phyloP scores from a whole-genome alignment of 2,329 filamentous ascomycete genomes.

The Conoideocrella luteorostrata region DNA sequence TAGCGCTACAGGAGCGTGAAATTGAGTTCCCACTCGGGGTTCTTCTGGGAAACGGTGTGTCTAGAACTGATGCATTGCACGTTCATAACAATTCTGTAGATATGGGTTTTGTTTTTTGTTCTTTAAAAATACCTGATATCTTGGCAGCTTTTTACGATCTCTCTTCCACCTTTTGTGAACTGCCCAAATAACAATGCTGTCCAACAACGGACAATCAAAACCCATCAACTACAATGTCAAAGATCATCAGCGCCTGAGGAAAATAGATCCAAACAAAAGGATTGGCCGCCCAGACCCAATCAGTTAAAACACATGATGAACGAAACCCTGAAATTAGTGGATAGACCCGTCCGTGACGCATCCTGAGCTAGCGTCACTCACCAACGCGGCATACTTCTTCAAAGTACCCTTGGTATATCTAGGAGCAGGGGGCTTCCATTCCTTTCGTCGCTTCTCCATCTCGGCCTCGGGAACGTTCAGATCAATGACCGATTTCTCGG shows the following conservation, averaged over 20 bases:
- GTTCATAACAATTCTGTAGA: not conserved
- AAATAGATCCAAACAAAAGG: too few relatives aligned
- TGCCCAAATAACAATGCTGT: too few relatives aligned
- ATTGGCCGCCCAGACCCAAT: too few relatives aligned
- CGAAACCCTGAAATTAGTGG: slow-evolving; percentile 1
- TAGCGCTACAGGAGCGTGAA: slow-evolving; percentile 18
- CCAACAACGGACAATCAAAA: too few relatives aligned
- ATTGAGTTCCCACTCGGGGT: not conserved
- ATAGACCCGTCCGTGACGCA: slow-evolving; percentile 47
- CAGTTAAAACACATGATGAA: not conserved
- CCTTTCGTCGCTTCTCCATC: slow-evolving; percentile 47
- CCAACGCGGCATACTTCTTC: slow-evolving; percentile 60
- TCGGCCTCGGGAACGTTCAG: slow-evolving; percentile 61
- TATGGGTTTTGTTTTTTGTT: too few relatives aligned
- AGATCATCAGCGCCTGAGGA: too few relatives aligned
- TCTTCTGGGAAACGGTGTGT: not conserved
- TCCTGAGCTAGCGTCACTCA: slow-evolving; percentile 53
- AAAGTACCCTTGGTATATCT: slow-evolving; percentile 59
- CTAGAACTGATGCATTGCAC: too few relatives aligned
- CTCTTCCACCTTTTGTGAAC: not conserved
- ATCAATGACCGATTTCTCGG: slow-evolving; percentile 64
- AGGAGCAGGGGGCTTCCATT: slow-evolving; percentile 56
- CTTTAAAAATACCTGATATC: not conserved
- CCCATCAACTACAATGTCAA: too few relatives aligned
- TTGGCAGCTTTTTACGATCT: not conserved